A percentile compares a stretch with the other conserved stretches of the same genome.
These are phyloP conservation scores for Cynanchum wilfordii DNA, from an alignment of 257 asterid genomes.

Conservation along the genomic window DNA sequence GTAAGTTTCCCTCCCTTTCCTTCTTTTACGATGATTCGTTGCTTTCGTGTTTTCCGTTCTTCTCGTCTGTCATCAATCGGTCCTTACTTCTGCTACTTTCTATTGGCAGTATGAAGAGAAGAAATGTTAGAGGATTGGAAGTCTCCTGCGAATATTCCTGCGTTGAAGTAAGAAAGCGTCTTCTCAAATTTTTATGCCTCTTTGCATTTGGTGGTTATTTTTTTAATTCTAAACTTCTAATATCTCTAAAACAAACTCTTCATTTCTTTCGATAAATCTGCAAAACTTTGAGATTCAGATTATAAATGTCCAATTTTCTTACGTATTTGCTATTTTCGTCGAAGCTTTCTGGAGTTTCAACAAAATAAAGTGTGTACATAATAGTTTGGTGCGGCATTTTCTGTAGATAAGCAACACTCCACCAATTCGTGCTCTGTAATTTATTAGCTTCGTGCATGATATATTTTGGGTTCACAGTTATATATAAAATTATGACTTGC, in stretches of 20 bases:
- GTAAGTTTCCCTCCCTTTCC: not conserved
- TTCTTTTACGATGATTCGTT: not conserved
- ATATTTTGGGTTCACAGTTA: too few species aligned
- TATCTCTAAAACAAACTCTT: not conserved
- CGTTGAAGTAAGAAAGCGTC: constrained; percentile 47
- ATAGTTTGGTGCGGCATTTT: not conserved
- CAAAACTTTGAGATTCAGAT: not conserved
- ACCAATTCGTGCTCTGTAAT: not conserved
- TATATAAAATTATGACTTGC: too few species aligned
- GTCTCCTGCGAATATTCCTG: constrained; percentile 60
- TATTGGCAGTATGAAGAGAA: not conserved
- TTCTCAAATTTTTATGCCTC: not conserved
- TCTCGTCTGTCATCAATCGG: not conserved
- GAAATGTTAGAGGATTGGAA: constrained; percentile 21
- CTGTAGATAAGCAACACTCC: not conserved
- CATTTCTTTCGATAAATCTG: not conserved
- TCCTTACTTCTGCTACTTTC: not conserved
- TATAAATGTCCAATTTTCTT: not conserved
- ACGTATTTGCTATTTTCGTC: not conserved
- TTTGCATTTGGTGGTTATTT: not conserved
- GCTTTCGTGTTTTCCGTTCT: not conserved
- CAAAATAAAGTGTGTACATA: not conserved
- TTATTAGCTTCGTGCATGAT: not conserved
- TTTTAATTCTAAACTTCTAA: not conserved
- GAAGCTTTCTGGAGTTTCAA: not conserved